Evolutionary conservation across 805 yeast species (phyloP).

Genomic region (Saccharomycopsis vini): DNA sequence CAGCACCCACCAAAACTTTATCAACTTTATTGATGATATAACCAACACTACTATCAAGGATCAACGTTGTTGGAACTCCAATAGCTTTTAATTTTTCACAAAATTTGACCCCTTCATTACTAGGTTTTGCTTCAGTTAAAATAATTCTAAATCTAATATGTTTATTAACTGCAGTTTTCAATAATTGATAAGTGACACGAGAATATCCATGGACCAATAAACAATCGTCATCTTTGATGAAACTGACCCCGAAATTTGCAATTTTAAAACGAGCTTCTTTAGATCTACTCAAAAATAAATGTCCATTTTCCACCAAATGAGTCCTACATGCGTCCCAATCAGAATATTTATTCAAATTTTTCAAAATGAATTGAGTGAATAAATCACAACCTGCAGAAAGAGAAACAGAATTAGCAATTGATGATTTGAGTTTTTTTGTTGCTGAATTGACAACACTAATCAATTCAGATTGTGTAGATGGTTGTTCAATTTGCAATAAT

Average conservation of each 20-base stretch:
- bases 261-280: constrained; percentile 81
- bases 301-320: constrained; percentile 89
- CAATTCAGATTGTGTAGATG: constrained; percentile 88
- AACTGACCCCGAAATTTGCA: constrained; percentile 80
- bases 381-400: constrained; percentile 96
- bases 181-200: constrained; percentile 75
- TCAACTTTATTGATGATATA: constrained; percentile 84
- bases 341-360: constrained; percentile 76
- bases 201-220: constrained; percentile 86
- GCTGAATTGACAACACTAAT: constrained; percentile 74
- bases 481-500: constrained; percentile 71
- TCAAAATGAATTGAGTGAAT: constrained; percentile 84
- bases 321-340: constrained; percentile 93
- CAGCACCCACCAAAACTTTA: constrained; percentile 94
- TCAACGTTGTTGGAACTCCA: constrained; percentile 79
- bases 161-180: constrained; percentile 68
- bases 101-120: constrained; percentile 57
- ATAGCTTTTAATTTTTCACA: constrained; percentile 55
- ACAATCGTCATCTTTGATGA: constrained; percentile 87
- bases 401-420: constrained; percentile 86
- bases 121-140: constrained; percentile 87
- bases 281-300: constrained; percentile 83
- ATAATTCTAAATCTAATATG: constrained; percentile 74
- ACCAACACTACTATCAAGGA: constrained; percentile 92
- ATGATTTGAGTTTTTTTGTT: constrained; percentile 59